Evolutionary conservation across 192 early-diverging fungal species (phyloP).

Genomic region (Umbelopsis vinacea): DNA sequence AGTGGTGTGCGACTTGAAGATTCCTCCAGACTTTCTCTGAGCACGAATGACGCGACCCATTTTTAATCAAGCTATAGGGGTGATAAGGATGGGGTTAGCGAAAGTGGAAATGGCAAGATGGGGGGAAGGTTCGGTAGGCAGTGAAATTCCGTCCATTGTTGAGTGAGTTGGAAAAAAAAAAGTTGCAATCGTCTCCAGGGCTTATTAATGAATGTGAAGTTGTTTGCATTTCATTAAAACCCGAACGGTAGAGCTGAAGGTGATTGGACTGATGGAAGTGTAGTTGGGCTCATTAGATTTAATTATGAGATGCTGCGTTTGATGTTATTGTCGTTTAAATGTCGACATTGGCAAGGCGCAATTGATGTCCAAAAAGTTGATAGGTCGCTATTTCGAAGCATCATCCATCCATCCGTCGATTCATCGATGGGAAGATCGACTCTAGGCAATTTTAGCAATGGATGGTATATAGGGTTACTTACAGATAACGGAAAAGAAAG

Average conservation of each 20-base stretch:
- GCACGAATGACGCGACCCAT: constrained; percentile 99
- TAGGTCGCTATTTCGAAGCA: neutral
- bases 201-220: too few species aligned
- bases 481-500: constrained; percentile 21
- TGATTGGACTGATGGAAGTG: neutral
- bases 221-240: neutral
- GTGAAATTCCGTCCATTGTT: too few species aligned
- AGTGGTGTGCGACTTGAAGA: constrained; percentile 96
- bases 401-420: neutral
- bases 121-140: too few species aligned
- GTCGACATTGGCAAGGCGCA: neutral
- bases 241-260: neutral
- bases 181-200: neutral
- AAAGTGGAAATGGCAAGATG: neutral
- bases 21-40: constrained; percentile 98
- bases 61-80: constrained; percentile 29
- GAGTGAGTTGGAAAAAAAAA: neutral
- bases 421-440: neutral
- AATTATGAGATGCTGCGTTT: too few species aligned
- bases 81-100: neutral
- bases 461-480: constrained; percentile 17
- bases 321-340: neutral
- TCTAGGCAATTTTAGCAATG: neutral
- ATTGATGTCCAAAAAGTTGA: neutral
- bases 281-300: too few species aligned